A percentile compares a stretch with the other conserved stretches of the same genome.
phyloP scores from a whole-genome alignment of 495 filamentous ascomycete genomes.

The Xylaria palmicola region DNA sequence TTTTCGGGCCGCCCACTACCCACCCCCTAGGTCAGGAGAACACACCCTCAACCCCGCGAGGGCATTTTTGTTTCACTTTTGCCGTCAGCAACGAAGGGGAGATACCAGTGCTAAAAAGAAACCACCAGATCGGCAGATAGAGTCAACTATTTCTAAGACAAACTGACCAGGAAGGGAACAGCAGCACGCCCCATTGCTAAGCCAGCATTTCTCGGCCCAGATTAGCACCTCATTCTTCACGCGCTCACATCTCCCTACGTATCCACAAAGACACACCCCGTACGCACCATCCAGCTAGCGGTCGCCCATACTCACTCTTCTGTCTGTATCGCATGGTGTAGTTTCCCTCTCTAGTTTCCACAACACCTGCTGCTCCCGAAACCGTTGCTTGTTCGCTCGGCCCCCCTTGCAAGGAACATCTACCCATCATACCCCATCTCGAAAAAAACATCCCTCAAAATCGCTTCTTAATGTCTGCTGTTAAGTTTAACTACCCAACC shows the following conservation, averaged over 20 bases:
- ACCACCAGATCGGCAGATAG: conserved; percentile 20
- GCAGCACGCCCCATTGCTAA: conserved; percentile 5
- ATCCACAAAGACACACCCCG: conserved; percentile 5
- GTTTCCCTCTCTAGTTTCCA: conserved; percentile 19
- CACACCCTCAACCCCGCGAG: conserved; percentile 4
- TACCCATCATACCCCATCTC: conserved; percentile 9
- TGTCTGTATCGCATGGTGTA: background rate
- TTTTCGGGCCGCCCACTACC: conserved; percentile 12
- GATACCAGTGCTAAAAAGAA: conserved; percentile 13
- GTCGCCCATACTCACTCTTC: conserved; percentile 10
- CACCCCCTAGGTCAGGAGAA: background rate
- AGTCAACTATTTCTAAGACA: conserved; percentile 31
- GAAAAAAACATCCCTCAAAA: conserved; percentile 29
- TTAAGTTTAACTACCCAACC: conserved; percentile 47
- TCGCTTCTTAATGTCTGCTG: conserved; percentile 48
- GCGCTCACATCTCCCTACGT: conserved; percentile 3
- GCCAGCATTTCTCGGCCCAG: conserved; percentile 10
- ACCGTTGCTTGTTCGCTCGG: conserved; percentile 25
- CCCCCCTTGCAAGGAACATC: conserved; percentile 21
- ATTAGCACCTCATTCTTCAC: conserved; percentile 14
- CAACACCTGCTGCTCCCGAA: conserved; percentile 29
- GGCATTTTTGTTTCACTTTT: conserved; percentile 30
- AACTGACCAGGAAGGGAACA: conserved; percentile 17
- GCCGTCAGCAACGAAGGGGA: conserved; percentile 8
- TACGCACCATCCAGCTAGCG: no score